phyloP scores from a whole-genome alignment of 768 basidiomycete species.

The Punctularia strigosozonata region DNA sequence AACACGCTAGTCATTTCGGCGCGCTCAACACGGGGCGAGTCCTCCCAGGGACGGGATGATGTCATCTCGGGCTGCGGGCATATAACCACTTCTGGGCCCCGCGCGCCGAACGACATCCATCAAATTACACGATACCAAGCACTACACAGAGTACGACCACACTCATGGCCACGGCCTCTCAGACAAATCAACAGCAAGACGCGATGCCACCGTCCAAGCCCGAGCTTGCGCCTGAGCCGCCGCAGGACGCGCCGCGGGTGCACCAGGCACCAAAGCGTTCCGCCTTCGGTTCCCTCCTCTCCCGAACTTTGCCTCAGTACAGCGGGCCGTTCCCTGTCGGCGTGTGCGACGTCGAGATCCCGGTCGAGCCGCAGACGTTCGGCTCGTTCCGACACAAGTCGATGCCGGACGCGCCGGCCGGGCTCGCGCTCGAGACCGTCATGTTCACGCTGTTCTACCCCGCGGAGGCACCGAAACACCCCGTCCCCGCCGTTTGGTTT shows the following conservation, averaged over 20 bases:
- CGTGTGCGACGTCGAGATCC: conserved; percentile 20
- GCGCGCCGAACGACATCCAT: no score
- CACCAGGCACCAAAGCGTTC: conserved; percentile 6
- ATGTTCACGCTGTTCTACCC: conserved; percentile 23
- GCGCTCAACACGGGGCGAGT: no score
- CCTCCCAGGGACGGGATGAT: no score
- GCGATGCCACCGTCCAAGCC: no score
- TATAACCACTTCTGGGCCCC: no score
- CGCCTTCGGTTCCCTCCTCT: conserved; percentile 17
- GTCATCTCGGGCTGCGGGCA: no score
- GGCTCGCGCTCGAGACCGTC: conserved; percentile 18
- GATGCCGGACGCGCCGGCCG: conserved; percentile 12
- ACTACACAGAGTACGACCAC: no score
- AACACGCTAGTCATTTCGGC: no score
- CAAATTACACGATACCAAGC: no score
- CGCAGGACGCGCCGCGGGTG: background rate
- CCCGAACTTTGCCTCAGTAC: conserved; percentile 18
- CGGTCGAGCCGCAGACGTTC: conserved; percentile 14
- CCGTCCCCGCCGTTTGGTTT: conserved; percentile 12
- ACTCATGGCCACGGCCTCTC: no score
- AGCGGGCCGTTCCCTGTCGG: conserved; percentile 19
- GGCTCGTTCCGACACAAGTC: conserved; percentile 16
- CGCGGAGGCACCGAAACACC: conserved; percentile 6
- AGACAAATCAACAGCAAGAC: no score
- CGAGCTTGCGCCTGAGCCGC: no score